Conservation (phyloP, 140 eudicot genomes). For the Bidens hawaiensis region DNA sequence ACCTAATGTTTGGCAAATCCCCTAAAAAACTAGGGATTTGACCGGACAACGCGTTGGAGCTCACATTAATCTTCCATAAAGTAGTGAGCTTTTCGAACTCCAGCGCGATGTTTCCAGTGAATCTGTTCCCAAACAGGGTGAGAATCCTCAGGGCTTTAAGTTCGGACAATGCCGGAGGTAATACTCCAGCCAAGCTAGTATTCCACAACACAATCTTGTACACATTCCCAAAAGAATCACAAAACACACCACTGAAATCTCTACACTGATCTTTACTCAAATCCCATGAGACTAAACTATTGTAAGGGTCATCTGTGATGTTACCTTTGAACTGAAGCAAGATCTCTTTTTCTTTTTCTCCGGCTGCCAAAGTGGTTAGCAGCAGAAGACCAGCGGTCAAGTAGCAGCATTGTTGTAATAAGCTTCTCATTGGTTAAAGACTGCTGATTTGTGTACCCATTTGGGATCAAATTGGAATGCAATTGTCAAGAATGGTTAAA, state of each 20-base stretch:
- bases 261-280: constrained; percentile 55
- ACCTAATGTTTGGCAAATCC: constrained; percentile 65
- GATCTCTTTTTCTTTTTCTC: constrained; percentile 61
- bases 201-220: constrained; percentile 86
- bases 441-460: constrained; percentile 20
- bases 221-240: constrained; percentile 82
- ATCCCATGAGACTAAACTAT: constrained; percentile 76
- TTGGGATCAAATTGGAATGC: constrained; percentile 6
- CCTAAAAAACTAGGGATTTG: constrained; percentile 82
- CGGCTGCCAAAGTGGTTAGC: constrained; percentile 32
- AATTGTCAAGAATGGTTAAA: not conserved
- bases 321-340: constrained; percentile 91
- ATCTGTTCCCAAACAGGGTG: constrained; percentile 75
- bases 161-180: constrained; percentile 66
- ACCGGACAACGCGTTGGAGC: constrained; percentile 89
- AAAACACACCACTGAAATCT: constrained; percentile 76
- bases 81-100: constrained; percentile 70
- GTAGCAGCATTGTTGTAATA: constrained; percentile 30
- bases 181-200: constrained; percentile 73
- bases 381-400: constrained; percentile 26
- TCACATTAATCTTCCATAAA: constrained; percentile 91
- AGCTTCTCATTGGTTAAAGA: constrained; percentile 27
- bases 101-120: constrained; percentile 69
- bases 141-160: constrained; percentile 60
- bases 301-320: constrained; percentile 76